A percentile compares a stretch with the other conserved stretches of the same genome.
These are phyloP conservation scores for Gymnopilus junonius DNA, from an alignment of 768 basidiomycete genomes.

Conservation along the genomic window DNA sequence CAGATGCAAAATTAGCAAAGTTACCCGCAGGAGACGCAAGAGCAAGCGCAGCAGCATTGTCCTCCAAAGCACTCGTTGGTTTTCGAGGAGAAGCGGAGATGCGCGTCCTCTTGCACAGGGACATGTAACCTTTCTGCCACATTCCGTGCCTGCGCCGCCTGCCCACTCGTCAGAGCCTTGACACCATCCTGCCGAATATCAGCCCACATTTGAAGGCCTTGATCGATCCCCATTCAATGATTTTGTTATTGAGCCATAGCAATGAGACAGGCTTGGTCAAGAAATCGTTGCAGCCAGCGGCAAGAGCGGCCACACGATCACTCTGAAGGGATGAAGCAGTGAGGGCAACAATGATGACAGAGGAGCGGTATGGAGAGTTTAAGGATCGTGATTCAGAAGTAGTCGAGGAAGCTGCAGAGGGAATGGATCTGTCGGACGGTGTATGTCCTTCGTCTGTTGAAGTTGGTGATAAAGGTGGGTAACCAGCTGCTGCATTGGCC, in stretches of 20 bases:
- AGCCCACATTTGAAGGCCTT: conserved; percentile 94
- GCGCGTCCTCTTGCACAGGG: conserved; percentile 30
- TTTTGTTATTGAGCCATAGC: conserved; percentile 96
- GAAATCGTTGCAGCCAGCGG: conserved; percentile 99
- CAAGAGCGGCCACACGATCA: conserved; percentile 96
- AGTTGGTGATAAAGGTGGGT: conserved; percentile 67
- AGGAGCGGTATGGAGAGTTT: conserved; percentile 79
- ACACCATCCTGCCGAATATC: conserved; percentile 68
- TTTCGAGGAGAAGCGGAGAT: conserved; percentile 28
- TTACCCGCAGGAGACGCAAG: conserved; percentile 25
- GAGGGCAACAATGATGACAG: conserved; percentile 98
- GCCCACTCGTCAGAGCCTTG: conserved; percentile 41
- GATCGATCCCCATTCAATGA: conserved; percentile 99
- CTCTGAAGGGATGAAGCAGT: conserved; percentile 95
- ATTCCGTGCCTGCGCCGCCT: conserved; percentile 44
- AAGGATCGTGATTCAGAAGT: conserved; percentile 47
- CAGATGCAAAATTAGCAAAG: conserved; percentile 3
- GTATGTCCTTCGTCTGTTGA: conserved; percentile 53
- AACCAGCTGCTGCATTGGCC: conserved; percentile 63
- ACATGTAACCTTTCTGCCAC: conserved; percentile 54
- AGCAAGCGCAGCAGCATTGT: conserved; percentile 28
- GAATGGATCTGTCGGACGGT: conserved; percentile 55
- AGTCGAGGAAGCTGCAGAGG: conserved; percentile 21
- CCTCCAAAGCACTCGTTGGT: conserved; percentile 24
- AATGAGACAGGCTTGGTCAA: conserved; percentile 96